phyloP scores from a whole-genome alignment of 192 early-diverging fungal genomes.

The Coemansia brasiliensis region DNA sequence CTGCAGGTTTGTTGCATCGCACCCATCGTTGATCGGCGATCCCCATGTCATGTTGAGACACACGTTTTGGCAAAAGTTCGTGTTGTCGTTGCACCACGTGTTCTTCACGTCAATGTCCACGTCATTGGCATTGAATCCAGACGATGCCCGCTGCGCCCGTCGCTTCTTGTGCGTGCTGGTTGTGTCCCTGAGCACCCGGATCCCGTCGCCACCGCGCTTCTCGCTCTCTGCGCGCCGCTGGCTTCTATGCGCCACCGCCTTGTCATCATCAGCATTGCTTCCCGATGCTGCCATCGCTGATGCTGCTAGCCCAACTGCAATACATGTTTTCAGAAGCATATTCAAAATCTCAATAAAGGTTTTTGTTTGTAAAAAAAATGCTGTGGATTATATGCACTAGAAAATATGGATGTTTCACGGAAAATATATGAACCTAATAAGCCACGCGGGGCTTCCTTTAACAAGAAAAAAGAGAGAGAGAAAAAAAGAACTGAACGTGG shows the following conservation, averaged over 20 bases:
- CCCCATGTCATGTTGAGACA: conserved; percentile 57
- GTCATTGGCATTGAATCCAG: conserved; percentile 37
- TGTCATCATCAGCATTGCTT: conserved; percentile 2
- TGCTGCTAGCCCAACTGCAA: conserved; percentile 23
- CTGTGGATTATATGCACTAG: no score
- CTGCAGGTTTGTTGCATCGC: conserved; percentile 41
- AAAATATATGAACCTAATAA: no score
- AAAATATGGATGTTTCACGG: no score
- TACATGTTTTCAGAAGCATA: conserved; percentile 34
- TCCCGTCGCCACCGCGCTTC: conserved; percentile 10
- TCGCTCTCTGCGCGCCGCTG: neutral
- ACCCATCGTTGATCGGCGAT: conserved; percentile 47
- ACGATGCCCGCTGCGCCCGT: conserved; percentile 27
- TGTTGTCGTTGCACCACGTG: conserved; percentile 57
- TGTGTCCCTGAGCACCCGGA: conserved; percentile 20
- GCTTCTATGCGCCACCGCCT: neutral
- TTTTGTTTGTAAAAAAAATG: no score
- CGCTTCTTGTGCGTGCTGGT: conserved; percentile 21
- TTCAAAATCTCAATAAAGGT: no score
- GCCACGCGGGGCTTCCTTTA: no score
- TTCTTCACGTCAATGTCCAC: conserved; percentile 44
- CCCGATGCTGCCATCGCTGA: conserved; percentile 16
- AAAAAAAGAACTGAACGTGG: no score
- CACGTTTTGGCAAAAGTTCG: conserved; percentile 56
- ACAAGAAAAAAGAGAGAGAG: no score